Evolutionary conservation across 2,329 filamentous ascomycete genomes (phyloP), one percentile per base, ranked within the genome.

Genomic region (Fusarium sp.): DNA sequence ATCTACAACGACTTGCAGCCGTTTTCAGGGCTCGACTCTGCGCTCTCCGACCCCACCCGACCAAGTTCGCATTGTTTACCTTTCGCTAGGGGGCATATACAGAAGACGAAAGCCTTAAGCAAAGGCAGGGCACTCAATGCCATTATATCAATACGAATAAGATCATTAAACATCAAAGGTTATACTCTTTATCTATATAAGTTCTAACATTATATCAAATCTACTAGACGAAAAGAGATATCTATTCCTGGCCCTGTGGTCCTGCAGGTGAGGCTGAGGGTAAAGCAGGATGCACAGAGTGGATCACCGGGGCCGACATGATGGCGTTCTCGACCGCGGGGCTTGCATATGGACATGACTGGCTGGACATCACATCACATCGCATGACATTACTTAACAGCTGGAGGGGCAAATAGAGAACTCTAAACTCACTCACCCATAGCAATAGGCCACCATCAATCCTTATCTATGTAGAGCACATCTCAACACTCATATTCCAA

Each of bases 401-500:
- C 18, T 52, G 46, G 63, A 68, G 65, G 63, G 52, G 65, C 48
- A 54, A n/a, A n/a, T n/a, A n/a, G n/a, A 42, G 28, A 23, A 16
- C 21, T 43, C 39, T 43, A 42, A 39, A 21, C 37, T 42, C 47
- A 35, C 29, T 28, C 28, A 20, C 21, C 35, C 28, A 28, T 35
- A 28, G 21, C 20, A 46, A 18, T 26, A 33, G 31, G n/a, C n/a
- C n/a, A n/a, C n/a, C n/a, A 35, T n/a, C 23, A 35, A 21, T 37
- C 16, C 9, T 16, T 29, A 20, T 48, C 35, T 21, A 26, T 16
- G 33, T n/a, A 33, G 23, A 37, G 16, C 23, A 38, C 21, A 33
- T 31, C 47, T 52, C 16, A 28, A 20, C 15, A 13, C 18, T 28
- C 9, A 24, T 50, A 21, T 35, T 24, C 23, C 21, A 46, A 20